phyloP scores from a whole-genome alignment of 768 basidiomycete genomes.

The Wakefieldia striispora region DNA sequence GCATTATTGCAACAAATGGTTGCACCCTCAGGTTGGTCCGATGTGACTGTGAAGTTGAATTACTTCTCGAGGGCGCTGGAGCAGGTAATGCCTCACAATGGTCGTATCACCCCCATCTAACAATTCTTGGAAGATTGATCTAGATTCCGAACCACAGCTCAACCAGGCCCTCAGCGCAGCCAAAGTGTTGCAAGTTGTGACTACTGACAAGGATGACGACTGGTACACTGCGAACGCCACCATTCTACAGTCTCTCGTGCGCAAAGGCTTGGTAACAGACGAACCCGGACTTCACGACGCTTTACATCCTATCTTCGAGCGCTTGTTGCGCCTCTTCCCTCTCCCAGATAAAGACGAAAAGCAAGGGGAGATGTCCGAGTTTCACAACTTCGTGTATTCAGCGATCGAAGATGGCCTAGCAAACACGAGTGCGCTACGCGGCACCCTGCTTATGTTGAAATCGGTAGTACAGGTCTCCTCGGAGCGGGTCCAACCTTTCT shows the following conservation, averaged over 20 bases:
- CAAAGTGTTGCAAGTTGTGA: conserved; percentile 84
- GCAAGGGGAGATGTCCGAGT: conserved; percentile 64
- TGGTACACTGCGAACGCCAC: conserved; percentile 78
- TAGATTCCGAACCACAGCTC: conserved; percentile 63
- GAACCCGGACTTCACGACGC: conserved; percentile 79
- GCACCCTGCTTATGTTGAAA: conserved; percentile 83
- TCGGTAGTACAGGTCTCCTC: conserved; percentile 78
- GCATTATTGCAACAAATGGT: conserved; percentile 73
- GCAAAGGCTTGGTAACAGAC: conserved; percentile 82
- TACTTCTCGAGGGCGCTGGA: conserved; percentile 87
- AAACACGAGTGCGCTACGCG: conserved; percentile 67
- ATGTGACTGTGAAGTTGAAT: conserved; percentile 87
- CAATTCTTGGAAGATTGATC: conserved; percentile 54
- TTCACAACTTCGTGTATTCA: conserved; percentile 73
- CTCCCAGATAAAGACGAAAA: conserved; percentile 79
- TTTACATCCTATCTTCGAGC: conserved; percentile 79
- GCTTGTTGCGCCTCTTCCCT: conserved; percentile 73
- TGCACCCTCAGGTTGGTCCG: conserved; percentile 81
- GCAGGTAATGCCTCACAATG: conserved; percentile 44
- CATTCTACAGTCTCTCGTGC: conserved; percentile 77
- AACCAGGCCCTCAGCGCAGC: conserved; percentile 75
- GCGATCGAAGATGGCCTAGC: conserved; percentile 79
- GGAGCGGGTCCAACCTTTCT: conserved; percentile 81
- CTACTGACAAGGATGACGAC: conserved; percentile 74
- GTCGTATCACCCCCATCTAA: neutral